Conservation (phyloP, 106 monocot genomes). For the Vanilla planifolia region DNA sequence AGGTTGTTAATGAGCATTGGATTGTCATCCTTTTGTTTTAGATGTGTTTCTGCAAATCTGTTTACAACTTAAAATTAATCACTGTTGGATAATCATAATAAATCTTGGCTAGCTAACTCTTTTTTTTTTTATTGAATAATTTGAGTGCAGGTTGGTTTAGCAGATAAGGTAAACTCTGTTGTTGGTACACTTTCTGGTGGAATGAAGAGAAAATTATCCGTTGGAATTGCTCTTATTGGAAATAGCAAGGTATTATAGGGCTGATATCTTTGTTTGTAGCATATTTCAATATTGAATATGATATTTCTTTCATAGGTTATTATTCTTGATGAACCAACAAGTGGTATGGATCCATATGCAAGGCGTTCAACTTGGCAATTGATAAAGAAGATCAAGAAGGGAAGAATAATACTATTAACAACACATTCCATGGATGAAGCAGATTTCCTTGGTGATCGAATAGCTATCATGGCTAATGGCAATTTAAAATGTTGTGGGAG, state of each 20-base stretch:
- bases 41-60: no score
- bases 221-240: conserved; percentile 88
- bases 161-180: conserved; percentile 53
- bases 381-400: conserved; percentile 81
- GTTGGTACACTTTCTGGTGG: conserved; percentile 80
- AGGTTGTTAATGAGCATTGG: conserved; percentile 1
- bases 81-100: background rate
- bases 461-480: conserved; percentile 93
- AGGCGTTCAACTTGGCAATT: conserved; percentile 90
- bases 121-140: background rate
- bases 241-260: conserved; percentile 66
- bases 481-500: conserved; percentile 80
- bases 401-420: conserved; percentile 72
- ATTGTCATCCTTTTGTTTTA: no score
- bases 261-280: background rate
- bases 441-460: conserved; percentile 86
- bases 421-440: conserved; percentile 99
- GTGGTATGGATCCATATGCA: conserved; percentile 98
- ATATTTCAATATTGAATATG: background rate
- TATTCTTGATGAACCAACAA: conserved; percentile 96
- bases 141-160: conserved; percentile 57
- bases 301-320: conserved; percentile 41
- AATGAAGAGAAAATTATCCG: conserved; percentile 88
- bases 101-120: background rate
- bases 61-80: background rate